Evolutionary conservation across 108 stramenopile genomes (phyloP).

Genomic region (Cyclotella sp.): DNA sequence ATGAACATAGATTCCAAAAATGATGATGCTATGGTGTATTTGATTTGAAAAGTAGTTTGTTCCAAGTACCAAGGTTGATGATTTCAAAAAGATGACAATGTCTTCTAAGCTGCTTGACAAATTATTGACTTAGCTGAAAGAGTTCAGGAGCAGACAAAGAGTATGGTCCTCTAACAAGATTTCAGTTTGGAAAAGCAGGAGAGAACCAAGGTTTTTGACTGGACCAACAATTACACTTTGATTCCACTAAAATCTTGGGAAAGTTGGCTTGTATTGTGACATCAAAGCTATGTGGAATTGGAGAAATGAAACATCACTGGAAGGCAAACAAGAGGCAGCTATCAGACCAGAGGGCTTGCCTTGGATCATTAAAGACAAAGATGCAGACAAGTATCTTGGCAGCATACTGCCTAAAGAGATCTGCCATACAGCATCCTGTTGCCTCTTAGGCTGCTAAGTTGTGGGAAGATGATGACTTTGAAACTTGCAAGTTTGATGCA

Average conservation of each 20-base stretch:
- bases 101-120: conserved; percentile 1
- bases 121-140: neutral
- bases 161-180: neutral
- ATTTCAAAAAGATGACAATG: neutral
- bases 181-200: conserved; percentile 7
- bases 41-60: conserved; percentile 7
- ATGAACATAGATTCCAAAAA: neutral
- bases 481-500: neutral
- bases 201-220: neutral
- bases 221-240: conserved; percentile 13
- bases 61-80: neutral
- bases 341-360: neutral
- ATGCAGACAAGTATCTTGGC: neutral
- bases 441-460: conserved; percentile 7
- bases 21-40: neutral
- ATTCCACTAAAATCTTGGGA: conserved; percentile 14
- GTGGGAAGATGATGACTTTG: conserved; percentile 25
- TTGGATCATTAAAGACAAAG: conserved; percentile 3
- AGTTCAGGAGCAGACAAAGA: neutral
- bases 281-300: conserved; percentile 28
- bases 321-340: conserved; percentile 8
- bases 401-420: neutral
- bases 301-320: conserved; percentile 18
- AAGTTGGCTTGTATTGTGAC: conserved; percentile 7
- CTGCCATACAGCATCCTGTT: neutral